Percentiles rank a stretch among this genome's conserved stretches.
Conservation (phyloP, 1,284 basidiomycete species). For the Austropuccinia psidii region DNA sequence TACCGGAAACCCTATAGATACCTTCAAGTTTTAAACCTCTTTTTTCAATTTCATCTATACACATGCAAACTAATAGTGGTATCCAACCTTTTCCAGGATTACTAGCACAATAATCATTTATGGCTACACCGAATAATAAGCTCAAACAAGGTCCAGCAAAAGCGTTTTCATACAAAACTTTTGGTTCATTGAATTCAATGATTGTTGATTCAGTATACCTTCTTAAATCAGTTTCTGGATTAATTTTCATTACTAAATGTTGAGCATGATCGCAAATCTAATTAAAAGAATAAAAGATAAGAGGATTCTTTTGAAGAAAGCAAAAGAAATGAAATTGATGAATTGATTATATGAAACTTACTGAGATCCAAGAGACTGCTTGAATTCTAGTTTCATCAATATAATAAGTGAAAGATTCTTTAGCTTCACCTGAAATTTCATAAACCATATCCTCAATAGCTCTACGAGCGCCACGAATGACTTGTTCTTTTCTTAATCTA, state of each 20-base stretch:
- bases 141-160: conserved; percentile 73
- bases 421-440: conserved; percentile 34
- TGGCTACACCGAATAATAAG: conserved; percentile 81
- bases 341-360: neutral
- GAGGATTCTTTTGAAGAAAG: neutral
- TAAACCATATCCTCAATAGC: conserved; percentile 36
- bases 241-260: conserved; percentile 30
- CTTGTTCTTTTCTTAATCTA: conserved; percentile 50
- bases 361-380: conserved; percentile 29
- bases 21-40: conserved; percentile 48
- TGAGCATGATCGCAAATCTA: conserved; percentile 36
- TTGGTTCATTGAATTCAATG: conserved; percentile 40
- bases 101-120: conserved; percentile 84
- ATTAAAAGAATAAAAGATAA: neutral
- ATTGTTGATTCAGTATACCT: neutral
- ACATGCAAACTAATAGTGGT: conserved; percentile 75
- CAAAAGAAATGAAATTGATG: neutral
- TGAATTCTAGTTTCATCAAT: conserved; percentile 34
- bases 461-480: conserved; percentile 38
- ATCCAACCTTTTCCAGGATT: conserved; percentile 53
- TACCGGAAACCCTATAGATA: conserved; percentile 31
- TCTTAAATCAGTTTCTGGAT: conserved; percentile 19
- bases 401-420: conserved; percentile 37
- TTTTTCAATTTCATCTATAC: conserved; percentile 73
- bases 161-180: conserved; percentile 66